phyloP scores from a whole-genome alignment of 106 monocot genomes.

The Chionographis japonica region DNA sequence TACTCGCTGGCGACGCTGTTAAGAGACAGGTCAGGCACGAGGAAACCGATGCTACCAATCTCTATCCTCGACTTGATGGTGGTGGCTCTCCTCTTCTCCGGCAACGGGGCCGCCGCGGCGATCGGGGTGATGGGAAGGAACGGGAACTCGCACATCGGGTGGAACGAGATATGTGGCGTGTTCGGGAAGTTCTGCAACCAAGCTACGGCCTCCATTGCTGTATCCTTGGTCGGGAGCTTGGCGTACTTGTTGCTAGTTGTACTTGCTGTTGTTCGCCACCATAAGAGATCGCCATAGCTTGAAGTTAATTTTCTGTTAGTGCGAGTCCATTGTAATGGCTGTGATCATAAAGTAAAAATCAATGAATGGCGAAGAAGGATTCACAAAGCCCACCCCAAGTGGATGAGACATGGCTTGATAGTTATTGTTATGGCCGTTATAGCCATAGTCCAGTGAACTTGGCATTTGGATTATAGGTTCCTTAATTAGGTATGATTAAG shows the following conservation, averaged over 20 bases:
- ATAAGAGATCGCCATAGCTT: conserved; percentile 22
- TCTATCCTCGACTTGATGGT: conserved; percentile 15
- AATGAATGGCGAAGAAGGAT: too few relatives aligned
- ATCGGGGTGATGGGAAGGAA: conserved; percentile 39
- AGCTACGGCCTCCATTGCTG: conserved; percentile 6
- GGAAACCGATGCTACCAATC: not conserved
- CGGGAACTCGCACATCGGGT: conserved; percentile 49
- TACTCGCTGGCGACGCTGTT: conserved; percentile 7
- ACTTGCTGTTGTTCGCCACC: conserved; percentile 18
- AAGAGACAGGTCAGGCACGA: not conserved
- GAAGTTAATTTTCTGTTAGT: not conserved
- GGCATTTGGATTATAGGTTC: too few relatives aligned
- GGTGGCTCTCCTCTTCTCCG: conserved; percentile 50
- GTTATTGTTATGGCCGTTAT: too few relatives aligned
- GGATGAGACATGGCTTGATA: too few relatives aligned
- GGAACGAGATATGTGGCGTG: conserved; percentile 63
- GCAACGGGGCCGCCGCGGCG: conserved; percentile 41
- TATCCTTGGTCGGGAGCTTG: conserved; percentile 29
- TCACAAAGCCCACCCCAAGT: too few relatives aligned
- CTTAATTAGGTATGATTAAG: too few relatives aligned
- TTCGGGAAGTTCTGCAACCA: conserved; percentile 35
- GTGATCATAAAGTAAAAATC: too few relatives aligned
- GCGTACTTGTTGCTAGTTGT: conserved; percentile 20
- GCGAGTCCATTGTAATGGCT: too few relatives aligned
- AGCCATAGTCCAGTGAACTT: too few relatives aligned